These are phyloP conservation scores for Phycomyces blakesleeanus DNA, from an alignment of 192 early-diverging fungal genomes.

Conservation along the genomic window DNA sequence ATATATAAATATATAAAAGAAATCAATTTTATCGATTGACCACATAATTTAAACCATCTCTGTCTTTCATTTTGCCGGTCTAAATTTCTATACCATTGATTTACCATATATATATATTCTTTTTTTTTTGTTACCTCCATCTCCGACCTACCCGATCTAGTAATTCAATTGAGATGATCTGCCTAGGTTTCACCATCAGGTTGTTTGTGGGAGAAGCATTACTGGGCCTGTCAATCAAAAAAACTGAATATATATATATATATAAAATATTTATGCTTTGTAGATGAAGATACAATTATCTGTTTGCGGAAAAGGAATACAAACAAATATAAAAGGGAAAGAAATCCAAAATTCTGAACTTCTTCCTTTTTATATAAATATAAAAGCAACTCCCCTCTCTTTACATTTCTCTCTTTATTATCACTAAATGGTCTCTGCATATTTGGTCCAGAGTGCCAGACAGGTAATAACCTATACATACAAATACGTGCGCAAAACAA, in stretches of 20 bases:
- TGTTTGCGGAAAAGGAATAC: not conserved
- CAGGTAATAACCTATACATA: slow-evolving; percentile 10
- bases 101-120: no score
- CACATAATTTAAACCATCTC: not conserved
- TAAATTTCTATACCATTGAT: not conserved
- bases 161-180: not conserved
- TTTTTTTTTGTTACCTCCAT: not conserved
- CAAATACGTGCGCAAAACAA: no score
- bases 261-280: no score
- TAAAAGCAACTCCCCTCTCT: not conserved
- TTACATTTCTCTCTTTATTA: not conserved
- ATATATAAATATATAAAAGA: no score
- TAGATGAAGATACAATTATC: no score
- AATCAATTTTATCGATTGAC: no score
- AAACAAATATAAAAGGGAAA: slow-evolving; percentile 1
- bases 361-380: not conserved
- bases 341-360: not conserved
- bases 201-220: no score
- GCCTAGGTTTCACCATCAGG: not conserved
- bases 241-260: no score
- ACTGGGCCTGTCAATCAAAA: no score
- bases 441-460: not conserved
- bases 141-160: not conserved
- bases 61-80: not conserved
- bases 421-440: slow-evolving; percentile 16